Base-by-base conservation (phyloP, 352 stramenopile species). In the Globisporangium cederbergense region DNA sequence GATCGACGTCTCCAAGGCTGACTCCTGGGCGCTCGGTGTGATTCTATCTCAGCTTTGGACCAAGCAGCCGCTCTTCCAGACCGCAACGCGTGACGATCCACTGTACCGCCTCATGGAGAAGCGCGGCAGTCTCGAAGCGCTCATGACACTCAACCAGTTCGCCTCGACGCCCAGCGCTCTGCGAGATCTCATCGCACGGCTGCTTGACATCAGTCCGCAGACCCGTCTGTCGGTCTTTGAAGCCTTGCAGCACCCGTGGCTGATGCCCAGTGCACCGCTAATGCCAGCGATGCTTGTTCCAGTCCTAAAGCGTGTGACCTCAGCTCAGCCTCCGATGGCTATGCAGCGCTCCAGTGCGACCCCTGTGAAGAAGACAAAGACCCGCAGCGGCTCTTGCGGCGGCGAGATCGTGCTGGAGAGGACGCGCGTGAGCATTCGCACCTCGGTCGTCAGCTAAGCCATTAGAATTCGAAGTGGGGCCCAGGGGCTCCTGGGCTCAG, bases 1-100 rank as follows among this genome's bases (percentile, higher is more conserved):
- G 2, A 68, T 83, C 14, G 79, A 91, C 68, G 66, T 78, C 16
- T 68, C 72, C 56, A 83, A 83, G 68, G 81, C 73, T 11, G 86
- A 95, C 65, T 72, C 75, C 7, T 95, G 86, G 86, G 75, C 82
- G 2, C 73, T 95, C 4, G 86, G 86, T 32, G 74, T 93, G 22
- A 74, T 95, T 46, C 62, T 95, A 8, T 93, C 74, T 68, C 78
- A 78, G 5, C 54, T 95, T 18, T 76, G 80, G 49, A 87, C 81
- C n/a, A 83, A 87, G 60, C 71, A 77, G n/a, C 67, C 79, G 42
- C 74, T 93, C 14, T 67, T 90, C 18, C 60, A 65, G n/a, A 68
- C 72, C 11, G 66, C 81, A 0, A 79, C 70, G 16, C 57, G 28
- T 16, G 71, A 84, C 47, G 83, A 91, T 38, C 64, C 71, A 1